phyloP scores from a whole-genome alignment of 257 asterid species.

The Forsythia suspensa region DNA sequence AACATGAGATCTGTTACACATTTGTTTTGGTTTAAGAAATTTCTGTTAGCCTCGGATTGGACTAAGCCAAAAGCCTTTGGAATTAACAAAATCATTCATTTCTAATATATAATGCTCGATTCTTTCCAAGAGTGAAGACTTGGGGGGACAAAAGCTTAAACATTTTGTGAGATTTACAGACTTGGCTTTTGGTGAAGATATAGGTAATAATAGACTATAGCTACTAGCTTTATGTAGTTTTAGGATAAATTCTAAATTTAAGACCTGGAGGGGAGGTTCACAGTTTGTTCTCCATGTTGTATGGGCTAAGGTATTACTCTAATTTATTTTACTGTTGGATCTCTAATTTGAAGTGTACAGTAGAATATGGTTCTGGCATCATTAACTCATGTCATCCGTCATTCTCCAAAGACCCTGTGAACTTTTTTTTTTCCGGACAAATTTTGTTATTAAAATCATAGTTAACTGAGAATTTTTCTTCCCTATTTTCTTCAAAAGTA shows the following conservation, averaged over 20 bases:
- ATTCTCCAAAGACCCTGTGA: not conserved
- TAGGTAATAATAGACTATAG: not conserved
- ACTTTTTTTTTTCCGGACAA: not conserved
- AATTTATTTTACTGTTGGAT: not conserved
- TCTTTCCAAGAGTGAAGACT: not conserved
- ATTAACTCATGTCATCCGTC: not conserved
- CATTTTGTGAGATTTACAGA: not conserved
- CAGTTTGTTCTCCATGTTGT: not conserved
- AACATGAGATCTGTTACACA: not conserved
- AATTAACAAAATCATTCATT: not conserved
- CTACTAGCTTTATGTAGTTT: not conserved
- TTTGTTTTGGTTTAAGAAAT: not conserved
- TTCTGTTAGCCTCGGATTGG: not conserved
- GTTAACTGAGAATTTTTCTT: not conserved
- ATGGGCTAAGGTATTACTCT: not conserved
- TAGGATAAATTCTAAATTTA: not conserved
- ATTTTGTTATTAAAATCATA: not conserved
- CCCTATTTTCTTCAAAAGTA: not conserved
- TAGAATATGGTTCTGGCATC: not conserved
- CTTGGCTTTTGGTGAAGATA: not conserved
- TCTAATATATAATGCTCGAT: not conserved
- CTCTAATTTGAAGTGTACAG: not conserved
- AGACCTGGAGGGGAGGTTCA: not conserved
- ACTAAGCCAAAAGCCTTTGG: not conserved
- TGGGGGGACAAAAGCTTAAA: not conserved